Evolutionary conservation across 2,329 filamentous ascomycete genomes (phyloP).

Genomic region (Xylariaceae sp.): DNA sequence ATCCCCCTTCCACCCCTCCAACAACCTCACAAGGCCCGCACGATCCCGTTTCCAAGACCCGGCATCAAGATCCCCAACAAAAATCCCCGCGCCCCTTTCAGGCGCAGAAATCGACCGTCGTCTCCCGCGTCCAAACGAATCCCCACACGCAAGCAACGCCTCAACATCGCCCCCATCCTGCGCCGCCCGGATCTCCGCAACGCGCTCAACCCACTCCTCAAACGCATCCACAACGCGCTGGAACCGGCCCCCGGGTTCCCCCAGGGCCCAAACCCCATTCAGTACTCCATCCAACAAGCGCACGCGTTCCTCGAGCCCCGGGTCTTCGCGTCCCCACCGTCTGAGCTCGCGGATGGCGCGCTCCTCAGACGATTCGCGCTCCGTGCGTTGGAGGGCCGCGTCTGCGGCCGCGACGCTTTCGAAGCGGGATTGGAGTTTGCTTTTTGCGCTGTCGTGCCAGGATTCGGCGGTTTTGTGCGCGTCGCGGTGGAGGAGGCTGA

Average conservation of each 20-base stretch:
- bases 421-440: conserved; percentile 45
- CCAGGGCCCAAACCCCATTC: conserved; percentile 52
- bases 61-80: conserved; percentile 51
- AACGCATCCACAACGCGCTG: conserved; percentile 51
- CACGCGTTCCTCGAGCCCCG: conserved; percentile 40
- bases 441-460: conserved; percentile 54
- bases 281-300: conserved; percentile 54
- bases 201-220: conserved; percentile 52
- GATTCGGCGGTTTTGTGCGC: conserved; percentile 39
- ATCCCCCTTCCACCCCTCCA: conserved; percentile 49
- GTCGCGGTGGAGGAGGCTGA: conserved; percentile 58
- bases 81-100: conserved; percentile 38
- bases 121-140: conserved; percentile 26
- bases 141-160: conserved; percentile 35
- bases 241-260: conserved; percentile 52
- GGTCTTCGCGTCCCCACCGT: conserved; percentile 39
- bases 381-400: conserved; percentile 33
- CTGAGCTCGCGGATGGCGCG: conserved; percentile 49
- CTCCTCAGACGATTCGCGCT: conserved; percentile 43
- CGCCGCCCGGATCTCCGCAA: conserved; percentile 43
- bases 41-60: conserved; percentile 55
- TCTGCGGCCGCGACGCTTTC: conserved; percentile 34
- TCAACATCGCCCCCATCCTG: conserved; percentile 36
- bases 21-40: conserved; percentile 44
- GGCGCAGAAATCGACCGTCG: too few relatives aligned